phyloP scores from a whole-genome alignment of 495 filamentous ascomycete genomes.

The Bacidia gigantensis region DNA sequence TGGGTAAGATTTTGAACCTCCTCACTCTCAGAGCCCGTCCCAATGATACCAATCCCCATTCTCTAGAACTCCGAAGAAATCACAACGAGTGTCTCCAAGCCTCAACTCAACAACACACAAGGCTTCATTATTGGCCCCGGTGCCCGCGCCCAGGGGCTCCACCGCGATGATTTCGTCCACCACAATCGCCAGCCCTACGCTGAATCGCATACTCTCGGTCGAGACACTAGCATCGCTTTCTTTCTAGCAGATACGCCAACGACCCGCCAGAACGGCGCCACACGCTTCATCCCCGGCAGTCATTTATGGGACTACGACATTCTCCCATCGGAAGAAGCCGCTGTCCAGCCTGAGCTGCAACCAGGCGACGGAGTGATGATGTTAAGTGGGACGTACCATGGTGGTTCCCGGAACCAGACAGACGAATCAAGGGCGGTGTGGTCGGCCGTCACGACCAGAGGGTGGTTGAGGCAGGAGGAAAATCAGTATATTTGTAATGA shows the following conservation, averaged over 20 bases:
- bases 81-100: slow-evolving; percentile 17
- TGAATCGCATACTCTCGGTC: slow-evolving; percentile 15
- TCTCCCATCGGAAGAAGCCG: too few relatives aligned
- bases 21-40: neutral
- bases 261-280: slow-evolving; percentile 30
- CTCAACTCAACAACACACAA: slow-evolving; percentile 21
- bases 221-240: slow-evolving; percentile 21
- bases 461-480: too few relatives aligned
- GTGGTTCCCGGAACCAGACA: too few relatives aligned
- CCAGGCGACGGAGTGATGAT: too few relatives aligned
- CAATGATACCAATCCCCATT: neutral
- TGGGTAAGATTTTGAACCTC: neutral
- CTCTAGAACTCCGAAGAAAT: slow-evolving; percentile 17
- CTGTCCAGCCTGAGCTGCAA: too few relatives aligned
- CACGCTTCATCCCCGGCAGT: slow-evolving; percentile 29
- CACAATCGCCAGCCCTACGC: slow-evolving; percentile 15
- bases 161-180: slow-evolving; percentile 24
- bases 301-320: too few relatives aligned
- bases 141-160: slow-evolving; percentile 22
- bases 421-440: too few relatives aligned
- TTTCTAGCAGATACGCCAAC: slow-evolving; percentile 25
- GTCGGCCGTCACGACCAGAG: too few relatives aligned
- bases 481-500: too few relatives aligned
- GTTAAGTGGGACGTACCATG: too few relatives aligned
- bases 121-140: slow-evolving; percentile 23